Conservation (phyloP, 495 filamentous ascomycete genomes). For the Aspergillus saccharolyticus region DNA sequence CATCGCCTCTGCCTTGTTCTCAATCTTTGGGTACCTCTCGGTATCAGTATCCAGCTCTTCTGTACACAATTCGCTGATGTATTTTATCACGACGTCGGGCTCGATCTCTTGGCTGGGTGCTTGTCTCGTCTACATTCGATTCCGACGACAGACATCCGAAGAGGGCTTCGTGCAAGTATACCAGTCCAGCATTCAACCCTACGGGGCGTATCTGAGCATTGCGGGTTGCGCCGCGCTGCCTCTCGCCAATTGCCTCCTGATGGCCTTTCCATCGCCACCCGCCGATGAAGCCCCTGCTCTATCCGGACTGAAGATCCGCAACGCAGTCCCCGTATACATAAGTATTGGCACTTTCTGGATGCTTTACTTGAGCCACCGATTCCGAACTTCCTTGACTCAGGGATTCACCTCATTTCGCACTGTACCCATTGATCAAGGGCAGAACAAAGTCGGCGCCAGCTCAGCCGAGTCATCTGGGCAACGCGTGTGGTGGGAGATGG, state of each 20-base stretch:
- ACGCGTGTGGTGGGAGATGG: background rate
- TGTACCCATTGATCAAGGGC: background rate
- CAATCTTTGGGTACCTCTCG: conserved; percentile 32
- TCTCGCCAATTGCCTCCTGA: conserved; percentile 50
- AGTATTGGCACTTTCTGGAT: conserved; percentile 53
- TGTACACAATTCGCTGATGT: conserved; percentile 50
- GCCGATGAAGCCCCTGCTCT: conserved; percentile 1
- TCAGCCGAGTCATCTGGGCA: background rate
- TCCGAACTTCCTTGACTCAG: background rate
- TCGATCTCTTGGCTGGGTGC: conserved; percentile 58
- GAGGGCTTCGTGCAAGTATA: conserved; percentile 41
- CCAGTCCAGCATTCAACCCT: conserved; percentile 47
- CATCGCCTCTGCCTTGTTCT: conserved; percentile 35
- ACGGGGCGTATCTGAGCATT: conserved; percentile 45
- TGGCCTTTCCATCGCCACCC: conserved; percentile 38
- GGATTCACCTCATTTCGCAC: background rate
- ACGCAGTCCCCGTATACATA: conserved; percentile 56
- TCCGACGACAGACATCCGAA: conserved; percentile 40
- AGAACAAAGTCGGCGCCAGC: background rate
- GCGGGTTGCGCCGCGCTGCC: conserved; percentile 43
- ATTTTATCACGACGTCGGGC: conserved; percentile 54
- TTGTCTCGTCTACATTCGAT: conserved; percentile 51
- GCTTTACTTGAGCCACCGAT: conserved; percentile 29
- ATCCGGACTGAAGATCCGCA: conserved; percentile 34
- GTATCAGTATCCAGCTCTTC: conserved; percentile 25